Conservation (phyloP, 177 flowering plant genomes). For the Vitis hybrid region DNA sequence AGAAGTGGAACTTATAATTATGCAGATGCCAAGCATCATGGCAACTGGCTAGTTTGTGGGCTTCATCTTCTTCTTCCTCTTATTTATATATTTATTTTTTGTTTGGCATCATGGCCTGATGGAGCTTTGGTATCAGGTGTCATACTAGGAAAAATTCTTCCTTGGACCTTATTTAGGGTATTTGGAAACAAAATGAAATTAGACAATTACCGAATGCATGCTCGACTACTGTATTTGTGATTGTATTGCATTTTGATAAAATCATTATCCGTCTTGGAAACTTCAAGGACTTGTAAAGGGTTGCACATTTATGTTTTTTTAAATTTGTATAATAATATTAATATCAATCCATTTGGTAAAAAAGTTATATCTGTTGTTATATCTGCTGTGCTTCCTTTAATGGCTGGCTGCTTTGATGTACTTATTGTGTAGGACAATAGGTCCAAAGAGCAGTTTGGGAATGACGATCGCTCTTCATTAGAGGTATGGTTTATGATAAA, state of each 20-base stretch:
- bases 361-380: background rate
- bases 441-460: constrained; percentile 42
- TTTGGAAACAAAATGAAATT: background rate
- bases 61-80: too few species aligned
- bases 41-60: too few species aligned
- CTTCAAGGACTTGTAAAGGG: background rate
- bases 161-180: constrained; percentile 2
- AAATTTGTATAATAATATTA: too few species aligned
- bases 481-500: constrained; percentile 40
- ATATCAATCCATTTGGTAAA: background rate
- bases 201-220: background rate
- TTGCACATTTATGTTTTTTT: too few species aligned
- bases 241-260: background rate
- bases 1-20: too few species aligned
- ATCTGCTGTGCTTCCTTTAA: background rate
- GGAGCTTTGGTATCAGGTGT: background rate
- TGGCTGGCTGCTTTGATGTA: constrained; percentile 1
- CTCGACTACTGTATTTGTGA: background rate
- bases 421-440: constrained; percentile 45
- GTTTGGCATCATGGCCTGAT: too few species aligned
- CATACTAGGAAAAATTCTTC: background rate
- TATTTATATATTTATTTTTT: too few species aligned
- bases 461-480: constrained; percentile 30
- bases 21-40: too few species aligned
- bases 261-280: background rate